These are phyloP conservation scores for Phascolomyces articulosus DNA, from an alignment of 371 early-diverging fungal genomes.

Conservation along the genomic window DNA sequence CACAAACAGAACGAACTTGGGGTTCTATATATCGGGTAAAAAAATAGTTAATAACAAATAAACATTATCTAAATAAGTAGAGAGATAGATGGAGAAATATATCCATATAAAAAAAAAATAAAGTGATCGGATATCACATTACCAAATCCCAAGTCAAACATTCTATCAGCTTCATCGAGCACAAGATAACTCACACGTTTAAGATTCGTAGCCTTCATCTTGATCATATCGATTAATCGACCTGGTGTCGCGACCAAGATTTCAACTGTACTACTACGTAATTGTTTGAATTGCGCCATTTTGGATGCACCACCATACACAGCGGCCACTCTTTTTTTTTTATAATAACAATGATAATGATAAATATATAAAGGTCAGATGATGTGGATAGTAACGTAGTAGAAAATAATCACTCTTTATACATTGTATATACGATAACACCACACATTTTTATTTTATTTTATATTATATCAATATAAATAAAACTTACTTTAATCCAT, in stretches of 20 bases:
- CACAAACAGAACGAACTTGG: slow-evolving; percentile 94
- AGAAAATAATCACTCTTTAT: no score
- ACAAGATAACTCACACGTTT: slow-evolving; percentile 91
- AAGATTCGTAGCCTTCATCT: slow-evolving; percentile 86
- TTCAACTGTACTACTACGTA: slow-evolving; percentile 82
- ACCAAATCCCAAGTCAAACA: slow-evolving; percentile 97
- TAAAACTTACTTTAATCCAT: slow-evolving; percentile 46
- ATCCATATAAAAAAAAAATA: neutral
- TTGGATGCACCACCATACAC: slow-evolving; percentile 94
- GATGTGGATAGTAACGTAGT: no score
- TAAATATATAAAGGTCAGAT: no score
- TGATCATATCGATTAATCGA: slow-evolving; percentile 94
- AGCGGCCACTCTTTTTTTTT: slow-evolving; percentile 53
- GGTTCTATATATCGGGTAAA: slow-evolving; percentile 74
- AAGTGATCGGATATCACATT: slow-evolving; percentile 20
- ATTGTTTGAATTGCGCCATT: slow-evolving; percentile 85
- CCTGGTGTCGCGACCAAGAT: slow-evolving; percentile 96
- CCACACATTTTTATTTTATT: neutral
- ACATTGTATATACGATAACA: no score
- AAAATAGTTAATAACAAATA: no score
- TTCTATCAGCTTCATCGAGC: slow-evolving; percentile 94
- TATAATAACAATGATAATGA: no score
- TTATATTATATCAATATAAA: neutral
- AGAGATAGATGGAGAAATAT: neutral
- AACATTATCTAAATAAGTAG: no score